A percentile compares a stretch with the other conserved stretches of the same genome.
phyloP scores from a whole-genome alignment of 108 stramenopile genomes.

The Pseudonitzschia delicatissima region DNA sequence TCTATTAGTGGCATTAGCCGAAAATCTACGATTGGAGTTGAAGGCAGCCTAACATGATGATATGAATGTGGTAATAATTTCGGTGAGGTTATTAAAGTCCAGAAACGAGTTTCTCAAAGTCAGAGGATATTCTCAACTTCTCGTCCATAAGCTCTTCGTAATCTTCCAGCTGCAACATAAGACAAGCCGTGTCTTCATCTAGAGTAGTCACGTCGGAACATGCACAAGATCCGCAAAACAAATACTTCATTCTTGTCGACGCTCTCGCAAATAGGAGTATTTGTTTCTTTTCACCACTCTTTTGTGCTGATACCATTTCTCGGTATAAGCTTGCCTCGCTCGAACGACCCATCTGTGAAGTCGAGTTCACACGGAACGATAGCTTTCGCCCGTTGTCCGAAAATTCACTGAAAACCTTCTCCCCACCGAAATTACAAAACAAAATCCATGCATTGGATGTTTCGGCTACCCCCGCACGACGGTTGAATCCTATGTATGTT shows the following conservation, averaged over 20 bases:
- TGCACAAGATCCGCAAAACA: conserved; percentile 31
- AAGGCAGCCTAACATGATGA: no score
- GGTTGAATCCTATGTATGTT: conserved; percentile 27
- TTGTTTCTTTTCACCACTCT: neutral
- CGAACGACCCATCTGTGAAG: conserved; percentile 3
- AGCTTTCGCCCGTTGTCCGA: conserved; percentile 27
- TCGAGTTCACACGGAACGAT: conserved; percentile 21
- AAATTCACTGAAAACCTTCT: conserved; percentile 11
- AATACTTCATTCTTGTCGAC: conserved; percentile 17
- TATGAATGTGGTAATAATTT: no score
- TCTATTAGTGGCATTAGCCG: no score
- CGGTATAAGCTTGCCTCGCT: conserved; percentile 6
- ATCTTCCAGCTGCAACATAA: conserved; percentile 22
- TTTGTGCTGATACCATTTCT: neutral
- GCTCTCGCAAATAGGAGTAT: conserved; percentile 32
- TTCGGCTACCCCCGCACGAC: conserved; percentile 28
- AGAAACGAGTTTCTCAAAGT: conserved; percentile 19
- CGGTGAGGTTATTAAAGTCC: no score
- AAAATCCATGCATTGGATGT: conserved; percentile 34
- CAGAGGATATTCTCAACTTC: neutral
- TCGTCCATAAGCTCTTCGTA: conserved; percentile 24
- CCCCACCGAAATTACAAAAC: conserved; percentile 35
- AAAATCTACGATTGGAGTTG: no score
- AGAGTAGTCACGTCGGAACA: conserved; percentile 2
- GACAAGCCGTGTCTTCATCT: neutral